phyloP scores from a whole-genome alignment of 768 basidiomycete species.

The Podaxis rugospora region DNA sequence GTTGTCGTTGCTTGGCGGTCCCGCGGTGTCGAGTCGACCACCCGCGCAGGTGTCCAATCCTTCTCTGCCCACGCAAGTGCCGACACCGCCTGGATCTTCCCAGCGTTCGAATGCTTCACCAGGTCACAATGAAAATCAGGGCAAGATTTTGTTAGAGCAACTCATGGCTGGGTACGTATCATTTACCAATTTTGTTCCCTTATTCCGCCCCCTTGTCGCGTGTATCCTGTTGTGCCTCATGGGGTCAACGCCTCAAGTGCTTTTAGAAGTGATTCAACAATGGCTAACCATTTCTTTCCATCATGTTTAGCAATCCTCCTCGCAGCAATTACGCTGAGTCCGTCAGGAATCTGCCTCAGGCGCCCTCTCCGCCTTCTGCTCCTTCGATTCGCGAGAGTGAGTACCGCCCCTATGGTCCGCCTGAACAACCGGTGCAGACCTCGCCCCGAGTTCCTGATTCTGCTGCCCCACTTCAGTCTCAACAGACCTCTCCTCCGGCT shows the following conservation, averaged over 20 bases:
- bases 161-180: constrained; percentile 72
- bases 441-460: constrained; percentile 31
- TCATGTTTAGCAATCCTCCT: constrained; percentile 10
- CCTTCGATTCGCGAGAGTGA: constrained; percentile 40
- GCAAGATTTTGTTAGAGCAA: constrained; percentile 71
- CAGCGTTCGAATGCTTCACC: constrained; percentile 53
- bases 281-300: constrained; percentile 5
- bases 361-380: constrained; percentile 47
- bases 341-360: constrained; percentile 30
- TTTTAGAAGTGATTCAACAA: constrained; percentile 30
- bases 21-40: constrained; percentile 19
- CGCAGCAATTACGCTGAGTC: constrained; percentile 42
- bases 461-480: constrained; percentile 26
- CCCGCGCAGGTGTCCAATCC: constrained; percentile 11
- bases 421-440: constrained; percentile 37
- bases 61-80: constrained; percentile 39
- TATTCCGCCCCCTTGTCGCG: constrained; percentile 17
- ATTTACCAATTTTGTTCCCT: constrained; percentile 9
- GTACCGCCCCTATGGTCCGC: constrained; percentile 38
- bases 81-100: constrained; percentile 64
- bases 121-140: constrained; percentile 55
- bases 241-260: not conserved
- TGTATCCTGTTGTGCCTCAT: constrained; percentile 19
- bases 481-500: constrained; percentile 19
- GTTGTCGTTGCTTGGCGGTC: constrained; percentile 60